Conservation (phyloP, 2,329 filamentous ascomycete species). For the Pezicula radicicola region DNA sequence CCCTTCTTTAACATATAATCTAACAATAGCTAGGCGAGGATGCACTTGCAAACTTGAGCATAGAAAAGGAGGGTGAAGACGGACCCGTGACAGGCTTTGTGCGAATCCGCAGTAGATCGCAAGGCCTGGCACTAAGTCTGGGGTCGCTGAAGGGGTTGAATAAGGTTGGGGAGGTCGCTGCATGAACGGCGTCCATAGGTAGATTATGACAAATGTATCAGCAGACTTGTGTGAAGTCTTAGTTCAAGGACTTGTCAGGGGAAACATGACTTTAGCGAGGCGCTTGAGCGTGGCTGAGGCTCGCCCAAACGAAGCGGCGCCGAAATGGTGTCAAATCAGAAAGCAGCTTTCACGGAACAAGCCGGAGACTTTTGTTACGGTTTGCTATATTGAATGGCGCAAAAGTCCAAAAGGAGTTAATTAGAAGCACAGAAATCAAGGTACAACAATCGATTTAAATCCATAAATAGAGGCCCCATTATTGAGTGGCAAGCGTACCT, state of each 20-base stretch:
- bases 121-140: slow-evolving; percentile 89
- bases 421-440: slow-evolving; percentile 23
- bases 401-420: slow-evolving; percentile 27
- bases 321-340: background rate
- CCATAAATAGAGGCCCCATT: background rate
- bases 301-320: slow-evolving; percentile 11
- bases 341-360: slow-evolving; percentile 1
- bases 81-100: slow-evolving; percentile 97
- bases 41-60: slow-evolving; percentile 93
- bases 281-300: background rate
- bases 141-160: slow-evolving; percentile 93
- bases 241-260: background rate
- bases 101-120: slow-evolving; percentile 93
- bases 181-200: slow-evolving; percentile 15
- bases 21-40: slow-evolving; percentile 74
- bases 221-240: background rate
- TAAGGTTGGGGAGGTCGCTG: slow-evolving; percentile 54
- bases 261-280: background rate
- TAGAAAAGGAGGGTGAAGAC: slow-evolving; percentile 94
- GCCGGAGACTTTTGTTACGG: slow-evolving; percentile 11
- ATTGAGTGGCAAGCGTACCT: background rate
- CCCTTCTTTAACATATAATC: slow-evolving; percentile 1
- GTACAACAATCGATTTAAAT: slow-evolving; percentile 15
- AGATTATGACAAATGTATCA: slow-evolving; percentile 5
- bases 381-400: slow-evolving; percentile 19